phyloP scores from a whole-genome alignment of 2,329 filamentous ascomycete genomes.

The Ascochyta viciae-villosae region DNA sequence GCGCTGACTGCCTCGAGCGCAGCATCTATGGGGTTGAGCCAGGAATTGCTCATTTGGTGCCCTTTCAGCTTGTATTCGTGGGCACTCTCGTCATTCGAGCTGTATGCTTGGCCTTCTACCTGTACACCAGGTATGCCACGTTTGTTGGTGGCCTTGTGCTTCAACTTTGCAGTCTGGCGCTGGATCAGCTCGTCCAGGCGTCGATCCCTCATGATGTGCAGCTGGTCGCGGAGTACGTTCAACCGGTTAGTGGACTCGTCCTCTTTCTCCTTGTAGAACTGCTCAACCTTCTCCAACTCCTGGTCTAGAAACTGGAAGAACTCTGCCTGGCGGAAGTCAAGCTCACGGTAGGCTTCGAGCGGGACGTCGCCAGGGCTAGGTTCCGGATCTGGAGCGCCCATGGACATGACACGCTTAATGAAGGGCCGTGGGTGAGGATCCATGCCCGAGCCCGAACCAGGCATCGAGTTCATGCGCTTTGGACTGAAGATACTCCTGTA shows the following conservation, averaged over 20 bases:
- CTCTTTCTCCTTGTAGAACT: slow-evolving; percentile 88
- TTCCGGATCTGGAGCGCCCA: slow-evolving; percentile 47
- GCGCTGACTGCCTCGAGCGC: slow-evolving; percentile 50
- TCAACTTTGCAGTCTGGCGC: slow-evolving; percentile 48
- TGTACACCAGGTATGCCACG: slow-evolving; percentile 22
- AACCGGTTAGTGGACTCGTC: slow-evolving; percentile 80
- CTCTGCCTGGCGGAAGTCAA: slow-evolving; percentile 78
- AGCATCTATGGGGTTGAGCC: slow-evolving; percentile 50
- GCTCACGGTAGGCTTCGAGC: slow-evolving; percentile 65
- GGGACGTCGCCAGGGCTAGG: slow-evolving; percentile 57
- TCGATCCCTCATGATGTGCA: slow-evolving; percentile 91
- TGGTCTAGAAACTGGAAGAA: slow-evolving; percentile 86
- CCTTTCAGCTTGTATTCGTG: slow-evolving; percentile 24
- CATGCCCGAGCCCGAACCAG: slow-evolving; percentile 34
- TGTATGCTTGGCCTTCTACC: slow-evolving; percentile 26
- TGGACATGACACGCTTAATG: slow-evolving; percentile 52
- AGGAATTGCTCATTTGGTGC: slow-evolving; percentile 25
- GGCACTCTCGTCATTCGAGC: slow-evolving; percentile 31
- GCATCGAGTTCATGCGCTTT: slow-evolving; percentile 52
- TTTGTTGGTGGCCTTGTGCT: slow-evolving; percentile 33
- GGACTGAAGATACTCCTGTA: slow-evolving; percentile 51
- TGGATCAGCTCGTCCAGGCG: slow-evolving; percentile 74
- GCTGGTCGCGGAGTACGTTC: slow-evolving; percentile 75
- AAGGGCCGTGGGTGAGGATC: slow-evolving; percentile 44
- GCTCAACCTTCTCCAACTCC: slow-evolving; percentile 89